phyloP scores from a whole-genome alignment of 306 rosid species.

The Phaseolus lunatus region DNA sequence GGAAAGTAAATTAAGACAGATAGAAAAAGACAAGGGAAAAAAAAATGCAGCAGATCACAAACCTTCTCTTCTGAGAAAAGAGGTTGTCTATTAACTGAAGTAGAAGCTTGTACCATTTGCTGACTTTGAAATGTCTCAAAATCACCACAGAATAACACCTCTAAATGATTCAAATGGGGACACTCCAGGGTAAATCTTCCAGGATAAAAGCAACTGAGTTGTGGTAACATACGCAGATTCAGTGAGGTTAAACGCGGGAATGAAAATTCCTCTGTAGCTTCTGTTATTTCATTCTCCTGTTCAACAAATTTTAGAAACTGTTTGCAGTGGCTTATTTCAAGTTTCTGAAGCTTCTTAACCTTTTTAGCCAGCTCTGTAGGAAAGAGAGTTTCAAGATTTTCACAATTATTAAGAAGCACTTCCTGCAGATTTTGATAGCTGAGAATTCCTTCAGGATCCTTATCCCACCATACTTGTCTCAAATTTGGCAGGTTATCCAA shows the following conservation, averaged over 20 bases:
- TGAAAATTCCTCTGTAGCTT: not conserved
- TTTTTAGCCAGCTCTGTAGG: not conserved
- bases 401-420: not conserved
- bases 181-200: not conserved
- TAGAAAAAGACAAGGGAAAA: too few species aligned
- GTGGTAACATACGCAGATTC: not conserved
- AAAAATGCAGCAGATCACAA: not conserved
- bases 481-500: not conserved
- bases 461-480: not conserved
- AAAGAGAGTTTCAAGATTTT: not conserved
- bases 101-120: not conserved
- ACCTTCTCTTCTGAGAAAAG: not conserved
- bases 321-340: fast-evolving
- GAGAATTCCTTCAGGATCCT: not conserved
- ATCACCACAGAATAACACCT: not conserved
- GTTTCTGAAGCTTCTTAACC: not conserved
- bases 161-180: not conserved
- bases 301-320: not conserved
- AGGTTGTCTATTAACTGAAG: not conserved
- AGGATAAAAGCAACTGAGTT: not conserved
- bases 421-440: not conserved
- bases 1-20: not conserved
- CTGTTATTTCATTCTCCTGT: not conserved
- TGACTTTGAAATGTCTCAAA: not conserved
- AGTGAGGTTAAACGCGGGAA: constrained; percentile 3